Percentiles rank a stretch among this genome's conserved stretches.
Evolutionary conservation across 306 rosid species (phyloP).

Genomic region (Luffa acutangula): DNA sequence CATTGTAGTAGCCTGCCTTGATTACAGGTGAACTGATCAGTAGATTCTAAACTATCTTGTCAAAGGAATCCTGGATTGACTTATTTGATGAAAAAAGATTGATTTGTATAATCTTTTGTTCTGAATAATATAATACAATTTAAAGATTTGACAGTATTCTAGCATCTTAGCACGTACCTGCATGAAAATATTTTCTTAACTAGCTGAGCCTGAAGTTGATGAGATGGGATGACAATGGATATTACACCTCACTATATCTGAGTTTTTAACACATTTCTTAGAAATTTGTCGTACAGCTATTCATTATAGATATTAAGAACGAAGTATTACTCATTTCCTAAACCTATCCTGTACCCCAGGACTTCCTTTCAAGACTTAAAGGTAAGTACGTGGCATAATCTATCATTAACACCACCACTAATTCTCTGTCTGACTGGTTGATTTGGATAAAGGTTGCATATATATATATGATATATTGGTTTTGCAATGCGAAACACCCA

Average conservation of each 20-base stretch:
- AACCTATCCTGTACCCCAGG: neutral
- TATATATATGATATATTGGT: neutral
- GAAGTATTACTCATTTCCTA: neutral
- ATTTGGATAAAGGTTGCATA: neutral
- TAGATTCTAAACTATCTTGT: neutral
- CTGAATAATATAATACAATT: neutral
- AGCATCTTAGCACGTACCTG: neutral
- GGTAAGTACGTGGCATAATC: neutral
- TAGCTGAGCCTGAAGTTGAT: neutral
- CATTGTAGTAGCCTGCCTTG: slow-evolving; percentile 89
- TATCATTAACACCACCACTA: neutral
- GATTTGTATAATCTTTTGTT: neutral
- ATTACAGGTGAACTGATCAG: slow-evolving; percentile 52
- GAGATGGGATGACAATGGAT: neutral
- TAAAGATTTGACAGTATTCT: neutral
- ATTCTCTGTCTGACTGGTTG: neutral
- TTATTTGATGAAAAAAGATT: neutral
- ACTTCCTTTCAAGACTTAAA: neutral
- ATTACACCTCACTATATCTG: neutral
- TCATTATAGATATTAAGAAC: neutral
- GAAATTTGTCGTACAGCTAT: neutral
- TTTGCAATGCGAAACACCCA: neutral
- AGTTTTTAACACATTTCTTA: neutral
- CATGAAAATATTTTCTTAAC: neutral
- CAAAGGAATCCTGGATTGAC: neutral